phyloP scores from a whole-genome alignment of 768 basidiomycete species.

The Boletus rubroflammeus region DNA sequence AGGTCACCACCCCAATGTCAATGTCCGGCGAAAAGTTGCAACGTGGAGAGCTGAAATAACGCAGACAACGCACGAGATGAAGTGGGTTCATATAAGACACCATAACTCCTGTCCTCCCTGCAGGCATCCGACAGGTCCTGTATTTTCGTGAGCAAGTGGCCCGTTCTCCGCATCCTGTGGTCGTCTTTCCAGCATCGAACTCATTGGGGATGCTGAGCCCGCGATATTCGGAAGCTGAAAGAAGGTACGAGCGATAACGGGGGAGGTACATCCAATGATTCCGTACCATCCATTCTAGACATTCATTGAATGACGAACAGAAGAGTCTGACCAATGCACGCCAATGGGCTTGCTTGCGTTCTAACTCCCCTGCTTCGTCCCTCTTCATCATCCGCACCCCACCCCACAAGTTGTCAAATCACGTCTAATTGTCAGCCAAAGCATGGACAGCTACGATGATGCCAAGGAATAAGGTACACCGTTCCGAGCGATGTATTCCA shows the following conservation, averaged over 20 bases:
- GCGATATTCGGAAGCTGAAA: neutral
- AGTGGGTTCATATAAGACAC: neutral
- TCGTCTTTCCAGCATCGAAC: neutral
- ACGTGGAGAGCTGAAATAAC: neutral
- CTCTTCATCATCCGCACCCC: neutral
- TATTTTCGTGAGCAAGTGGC: constrained; percentile 6
- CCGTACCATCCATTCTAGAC: neutral
- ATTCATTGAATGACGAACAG: neutral
- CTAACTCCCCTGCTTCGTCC: neutral
- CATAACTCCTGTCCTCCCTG: neutral
- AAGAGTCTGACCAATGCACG: neutral
- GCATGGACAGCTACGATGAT: neutral
- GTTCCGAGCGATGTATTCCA: neutral
- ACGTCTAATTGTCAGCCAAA: neutral
- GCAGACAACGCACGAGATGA: neutral
- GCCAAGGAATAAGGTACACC: constrained; percentile 1
- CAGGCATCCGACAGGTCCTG: neutral
- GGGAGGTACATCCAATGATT: neutral
- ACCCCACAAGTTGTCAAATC: neutral
- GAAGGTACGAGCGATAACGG: neutral
- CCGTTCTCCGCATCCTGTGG: neutral
- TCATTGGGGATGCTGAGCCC: neutral
- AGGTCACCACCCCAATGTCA: neutral
- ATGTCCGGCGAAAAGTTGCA: neutral
- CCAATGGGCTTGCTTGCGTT: neutral